Conservation (phyloP, 2,329 filamentous ascomycete species). For the Fusarium sp. region DNA sequence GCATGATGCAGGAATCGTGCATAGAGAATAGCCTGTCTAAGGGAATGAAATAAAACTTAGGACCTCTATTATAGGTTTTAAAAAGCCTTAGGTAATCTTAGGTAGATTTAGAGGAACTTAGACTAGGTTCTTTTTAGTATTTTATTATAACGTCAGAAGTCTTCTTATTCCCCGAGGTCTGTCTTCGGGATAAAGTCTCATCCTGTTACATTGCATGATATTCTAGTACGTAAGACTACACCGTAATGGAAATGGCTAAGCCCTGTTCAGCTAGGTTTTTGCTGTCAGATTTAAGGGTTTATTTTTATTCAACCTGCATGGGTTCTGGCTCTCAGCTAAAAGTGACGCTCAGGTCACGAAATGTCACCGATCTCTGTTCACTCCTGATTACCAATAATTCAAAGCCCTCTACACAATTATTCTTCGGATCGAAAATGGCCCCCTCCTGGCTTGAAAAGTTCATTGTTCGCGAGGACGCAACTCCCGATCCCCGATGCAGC, state of each 20-base stretch:
- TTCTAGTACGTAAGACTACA: not conserved
- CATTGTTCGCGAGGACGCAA: not conserved
- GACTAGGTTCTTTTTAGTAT: no score
- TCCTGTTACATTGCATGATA: not conserved
- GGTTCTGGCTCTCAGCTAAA: not conserved
- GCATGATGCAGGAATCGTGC: no score
- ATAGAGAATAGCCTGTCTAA: not conserved
- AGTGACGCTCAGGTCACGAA: not conserved
- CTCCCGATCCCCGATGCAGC: not conserved
- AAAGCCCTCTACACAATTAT: accelerated
- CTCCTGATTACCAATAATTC: not conserved
- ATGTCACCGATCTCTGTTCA: not conserved
- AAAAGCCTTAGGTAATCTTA: no score
- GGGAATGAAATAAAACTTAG: no score
- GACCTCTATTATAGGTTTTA: no score
- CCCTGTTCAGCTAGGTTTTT: not conserved
- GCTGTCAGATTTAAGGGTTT: not conserved
- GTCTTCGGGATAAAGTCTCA: not conserved
- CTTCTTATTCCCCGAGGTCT: no score
- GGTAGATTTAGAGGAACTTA: no score
- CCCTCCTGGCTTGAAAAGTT: constrained; percentile 1
- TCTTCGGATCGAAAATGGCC: not conserved
- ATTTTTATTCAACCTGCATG: not conserved
- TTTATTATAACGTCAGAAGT: no score
- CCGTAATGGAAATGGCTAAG: not conserved